Percentiles rank a stretch among this genome's conserved stretches.
Evolutionary conservation across 805 yeast species (phyloP).

Genomic region (Ogataea ganodermae): DNA sequence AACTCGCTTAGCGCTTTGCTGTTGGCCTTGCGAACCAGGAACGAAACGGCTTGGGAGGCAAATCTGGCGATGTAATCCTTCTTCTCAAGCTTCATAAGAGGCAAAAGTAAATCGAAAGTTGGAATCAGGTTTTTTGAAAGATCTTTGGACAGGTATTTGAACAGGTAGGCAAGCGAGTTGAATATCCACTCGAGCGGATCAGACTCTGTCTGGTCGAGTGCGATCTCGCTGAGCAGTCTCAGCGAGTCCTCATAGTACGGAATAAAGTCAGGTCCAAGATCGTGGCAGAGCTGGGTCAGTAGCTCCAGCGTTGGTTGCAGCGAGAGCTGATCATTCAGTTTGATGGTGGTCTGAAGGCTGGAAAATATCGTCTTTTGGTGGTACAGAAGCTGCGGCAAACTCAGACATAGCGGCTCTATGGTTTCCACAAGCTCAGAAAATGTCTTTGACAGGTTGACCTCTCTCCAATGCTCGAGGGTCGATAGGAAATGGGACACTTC

Average conservation of each 20-base stretch:
- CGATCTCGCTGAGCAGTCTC: conserved; percentile 48
- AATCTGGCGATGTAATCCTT: conserved; percentile 74
- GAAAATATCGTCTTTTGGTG: conserved; percentile 63
- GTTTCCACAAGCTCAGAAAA: conserved; percentile 65
- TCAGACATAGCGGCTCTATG: conserved; percentile 56
- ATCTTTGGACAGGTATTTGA: conserved; percentile 77
- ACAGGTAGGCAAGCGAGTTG: conserved; percentile 81
- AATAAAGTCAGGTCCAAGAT: conserved; percentile 88
- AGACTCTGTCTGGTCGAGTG: conserved; percentile 52
- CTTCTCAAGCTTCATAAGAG: conserved; percentile 57
- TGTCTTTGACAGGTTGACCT: conserved; percentile 72
- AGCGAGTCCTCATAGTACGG: conserved; percentile 58
- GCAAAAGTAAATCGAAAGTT: conserved; percentile 66
- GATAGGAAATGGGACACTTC: conserved; percentile 79
- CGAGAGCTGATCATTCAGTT: conserved; percentile 64
- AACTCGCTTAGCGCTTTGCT: conserved; percentile 47
- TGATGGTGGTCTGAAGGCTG: conserved; percentile 42
- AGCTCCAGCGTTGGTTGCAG: conserved; percentile 81
- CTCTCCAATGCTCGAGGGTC: conserved; percentile 84
- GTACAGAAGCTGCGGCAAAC: conserved; percentile 78
- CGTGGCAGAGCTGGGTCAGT: conserved; percentile 84
- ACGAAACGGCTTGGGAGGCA: conserved; percentile 89
- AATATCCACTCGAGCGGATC: conserved; percentile 79
- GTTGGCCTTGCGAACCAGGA: conserved; percentile 69
- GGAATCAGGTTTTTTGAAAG: conserved; percentile 64